Evolutionary conservation across 495 filamentous ascomycete species (phyloP).

Genomic region (Poronia punctata): DNA sequence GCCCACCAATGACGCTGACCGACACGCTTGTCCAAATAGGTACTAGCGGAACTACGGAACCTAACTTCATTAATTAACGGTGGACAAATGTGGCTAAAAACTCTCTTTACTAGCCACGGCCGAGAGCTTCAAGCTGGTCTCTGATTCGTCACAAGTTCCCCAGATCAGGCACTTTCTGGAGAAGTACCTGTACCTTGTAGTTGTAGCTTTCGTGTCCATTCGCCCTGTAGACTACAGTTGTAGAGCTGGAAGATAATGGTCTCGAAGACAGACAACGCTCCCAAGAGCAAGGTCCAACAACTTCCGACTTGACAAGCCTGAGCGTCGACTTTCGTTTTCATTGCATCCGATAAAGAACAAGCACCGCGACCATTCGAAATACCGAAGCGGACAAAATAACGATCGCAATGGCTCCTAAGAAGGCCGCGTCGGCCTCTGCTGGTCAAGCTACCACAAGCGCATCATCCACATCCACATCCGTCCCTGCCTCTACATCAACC

Average conservation of each 20-base stretch:
- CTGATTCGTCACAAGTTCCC: slow-evolving; percentile 18
- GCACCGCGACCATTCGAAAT: no score
- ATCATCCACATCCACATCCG: no score
- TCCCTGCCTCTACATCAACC: neutral
- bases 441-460: slow-evolving; percentile 7
- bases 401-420: slow-evolving; percentile 25
- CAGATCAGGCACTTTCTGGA: slow-evolving; percentile 5
- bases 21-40: neutral
- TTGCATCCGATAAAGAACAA: no score
- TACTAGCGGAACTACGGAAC: neutral
- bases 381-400: no score
- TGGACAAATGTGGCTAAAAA: slow-evolving; percentile 20
- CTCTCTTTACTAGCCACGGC: slow-evolving; percentile 17
- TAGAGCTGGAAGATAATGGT: no score
- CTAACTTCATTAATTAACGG: no score
- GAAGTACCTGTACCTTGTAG: no score
- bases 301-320: neutral
- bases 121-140: slow-evolving; percentile 1
- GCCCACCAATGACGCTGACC: slow-evolving; percentile 11
- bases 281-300: slow-evolving; percentile 10
- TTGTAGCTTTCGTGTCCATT: slow-evolving; percentile 27
- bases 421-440: slow-evolving; percentile 12
- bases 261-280: slow-evolving; percentile 15
- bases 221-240: neutral
- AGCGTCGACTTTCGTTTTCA: no score